phyloP scores from a whole-genome alignment of 139 green algal genomes.

The Penium margaritaceum region DNA sequence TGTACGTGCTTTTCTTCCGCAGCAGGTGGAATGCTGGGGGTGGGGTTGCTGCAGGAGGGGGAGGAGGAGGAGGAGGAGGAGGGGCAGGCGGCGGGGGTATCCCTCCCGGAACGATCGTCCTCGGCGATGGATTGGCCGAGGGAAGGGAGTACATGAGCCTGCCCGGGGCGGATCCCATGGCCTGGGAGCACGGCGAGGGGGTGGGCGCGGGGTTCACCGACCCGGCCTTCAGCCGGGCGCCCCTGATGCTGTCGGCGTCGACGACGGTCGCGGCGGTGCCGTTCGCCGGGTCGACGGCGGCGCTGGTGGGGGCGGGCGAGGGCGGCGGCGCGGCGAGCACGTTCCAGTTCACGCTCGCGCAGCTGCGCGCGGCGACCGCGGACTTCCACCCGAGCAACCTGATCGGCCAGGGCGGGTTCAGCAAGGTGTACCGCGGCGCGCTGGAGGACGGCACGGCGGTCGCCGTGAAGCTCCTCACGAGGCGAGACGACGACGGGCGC shows the following conservation, averaged over 20 bases:
- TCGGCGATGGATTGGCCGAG: not conserved
- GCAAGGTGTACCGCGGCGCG: slow-evolving; percentile 48
- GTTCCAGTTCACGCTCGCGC: slow-evolving; percentile 18
- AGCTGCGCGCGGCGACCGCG: slow-evolving; percentile 22
- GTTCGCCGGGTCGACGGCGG: too few relatives aligned
- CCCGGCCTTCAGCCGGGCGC: too few relatives aligned
- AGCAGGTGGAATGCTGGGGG: not conserved
- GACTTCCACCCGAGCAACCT: slow-evolving; percentile 30
- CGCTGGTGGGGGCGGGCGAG: not conserved
- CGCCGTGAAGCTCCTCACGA: slow-evolving; percentile 51
- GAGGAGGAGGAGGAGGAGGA: not conserved
- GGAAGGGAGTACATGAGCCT: not conserved
- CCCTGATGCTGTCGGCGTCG: too few relatives aligned
- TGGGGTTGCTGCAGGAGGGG: not conserved
- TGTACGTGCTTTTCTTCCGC: too few relatives aligned
- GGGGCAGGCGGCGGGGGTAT: not conserved
- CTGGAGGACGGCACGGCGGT: slow-evolving; percentile 45
- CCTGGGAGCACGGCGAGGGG: not conserved
- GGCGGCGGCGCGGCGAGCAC: not conserved
- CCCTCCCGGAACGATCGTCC: not conserved
- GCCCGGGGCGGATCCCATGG: not conserved
- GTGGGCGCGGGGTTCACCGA: not conserved
- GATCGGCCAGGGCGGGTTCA: slow-evolving; percentile 55
- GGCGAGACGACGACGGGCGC: not conserved
- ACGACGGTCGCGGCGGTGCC: too few relatives aligned